phyloP scores from a whole-genome alignment of 2,329 filamentous ascomycete genomes.

The Didymella glomerata region DNA sequence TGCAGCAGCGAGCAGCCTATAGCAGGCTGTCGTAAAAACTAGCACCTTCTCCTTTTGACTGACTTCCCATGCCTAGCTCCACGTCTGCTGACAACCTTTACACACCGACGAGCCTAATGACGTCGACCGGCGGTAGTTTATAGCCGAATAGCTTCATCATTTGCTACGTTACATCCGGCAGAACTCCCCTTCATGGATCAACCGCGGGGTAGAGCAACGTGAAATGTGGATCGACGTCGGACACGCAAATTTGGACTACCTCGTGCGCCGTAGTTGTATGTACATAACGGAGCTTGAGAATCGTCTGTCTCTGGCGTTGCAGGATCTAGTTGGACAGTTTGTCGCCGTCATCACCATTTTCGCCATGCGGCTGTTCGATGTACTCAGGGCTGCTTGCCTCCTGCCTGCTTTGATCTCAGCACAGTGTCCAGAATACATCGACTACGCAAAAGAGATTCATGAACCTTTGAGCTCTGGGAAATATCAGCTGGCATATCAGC shows the following conservation, averaged over 20 bases:
- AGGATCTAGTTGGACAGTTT: conserved; percentile 3
- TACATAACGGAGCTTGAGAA: conserved; percentile 7
- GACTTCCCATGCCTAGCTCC: not conserved
- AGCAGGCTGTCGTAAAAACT: not conserved
- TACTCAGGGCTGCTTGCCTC: conserved; percentile 26
- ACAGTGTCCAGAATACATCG: conserved; percentile 56
- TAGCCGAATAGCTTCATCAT: conserved; percentile 32
- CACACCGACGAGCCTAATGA: conserved; percentile 28
- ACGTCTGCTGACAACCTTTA: conserved; percentile 10
- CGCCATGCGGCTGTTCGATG: conserved; percentile 37
- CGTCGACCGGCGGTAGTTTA: conserved; percentile 24
- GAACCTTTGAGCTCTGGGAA: conserved; percentile 55
- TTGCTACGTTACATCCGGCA: conserved; percentile 36
- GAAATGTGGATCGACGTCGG: conserved; percentile 29
- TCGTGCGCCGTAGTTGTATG: conserved; percentile 9
- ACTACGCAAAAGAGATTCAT: conserved; percentile 54
- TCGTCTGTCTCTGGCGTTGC: conserved; percentile 1
- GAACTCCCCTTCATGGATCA: conserved; percentile 30
- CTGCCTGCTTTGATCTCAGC: conserved; percentile 40
- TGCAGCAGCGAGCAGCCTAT: conserved; percentile 6
- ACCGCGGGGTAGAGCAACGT: conserved; percentile 44
- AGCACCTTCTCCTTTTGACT: conserved; percentile 6
- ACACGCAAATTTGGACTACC: conserved; percentile 7
- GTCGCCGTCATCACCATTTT: not conserved
- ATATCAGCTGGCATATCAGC: conserved; percentile 57